These are phyloP conservation scores for Phytopythium kandeliae DNA, from an alignment of 352 stramenopile genomes.

Conservation along the genomic window DNA sequence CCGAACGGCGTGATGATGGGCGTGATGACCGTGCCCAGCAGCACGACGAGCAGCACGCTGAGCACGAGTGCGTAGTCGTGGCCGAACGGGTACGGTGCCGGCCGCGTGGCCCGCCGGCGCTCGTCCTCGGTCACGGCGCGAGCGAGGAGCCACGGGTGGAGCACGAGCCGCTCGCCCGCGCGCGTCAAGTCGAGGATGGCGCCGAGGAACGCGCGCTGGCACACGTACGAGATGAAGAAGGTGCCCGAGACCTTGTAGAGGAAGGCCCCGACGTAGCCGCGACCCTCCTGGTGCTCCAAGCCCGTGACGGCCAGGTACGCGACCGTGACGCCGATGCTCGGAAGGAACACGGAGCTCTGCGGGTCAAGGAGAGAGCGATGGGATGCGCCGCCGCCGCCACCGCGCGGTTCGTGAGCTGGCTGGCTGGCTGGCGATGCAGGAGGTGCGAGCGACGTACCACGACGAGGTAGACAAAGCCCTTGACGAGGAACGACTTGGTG, in stretches of 20 bases:
- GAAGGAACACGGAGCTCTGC: constrained; percentile 76
- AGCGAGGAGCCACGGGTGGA: constrained; percentile 62
- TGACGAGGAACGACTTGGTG: constrained; percentile 65
- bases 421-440: background rate
- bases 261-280: constrained; percentile 74
- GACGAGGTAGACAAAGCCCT: constrained; percentile 73
- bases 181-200: constrained; percentile 70
- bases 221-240: constrained; percentile 87
- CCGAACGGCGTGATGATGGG: constrained; percentile 75
- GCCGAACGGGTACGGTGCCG: constrained; percentile 60
- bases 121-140: constrained; percentile 61
- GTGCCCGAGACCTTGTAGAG: constrained; percentile 81
- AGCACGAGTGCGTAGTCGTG: constrained; percentile 80
- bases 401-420: too few species aligned
- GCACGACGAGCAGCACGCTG: constrained; percentile 67
- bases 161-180: constrained; percentile 50
- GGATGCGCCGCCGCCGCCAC: too few species aligned
- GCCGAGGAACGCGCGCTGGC: constrained; percentile 69
- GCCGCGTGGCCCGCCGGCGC: constrained; percentile 32
- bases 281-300: constrained; percentile 37
- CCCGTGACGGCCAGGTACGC: constrained; percentile 68
- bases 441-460: constrained; percentile 29
- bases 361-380: too few species aligned
- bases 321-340: constrained; percentile 71
- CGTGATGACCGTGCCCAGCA: constrained; percentile 74